Percentiles rank a stretch among this genome's conserved stretches.
phyloP scores from a whole-genome alignment of 345 rosid genomes.

The Eucalyptus shirleyi region DNA sequence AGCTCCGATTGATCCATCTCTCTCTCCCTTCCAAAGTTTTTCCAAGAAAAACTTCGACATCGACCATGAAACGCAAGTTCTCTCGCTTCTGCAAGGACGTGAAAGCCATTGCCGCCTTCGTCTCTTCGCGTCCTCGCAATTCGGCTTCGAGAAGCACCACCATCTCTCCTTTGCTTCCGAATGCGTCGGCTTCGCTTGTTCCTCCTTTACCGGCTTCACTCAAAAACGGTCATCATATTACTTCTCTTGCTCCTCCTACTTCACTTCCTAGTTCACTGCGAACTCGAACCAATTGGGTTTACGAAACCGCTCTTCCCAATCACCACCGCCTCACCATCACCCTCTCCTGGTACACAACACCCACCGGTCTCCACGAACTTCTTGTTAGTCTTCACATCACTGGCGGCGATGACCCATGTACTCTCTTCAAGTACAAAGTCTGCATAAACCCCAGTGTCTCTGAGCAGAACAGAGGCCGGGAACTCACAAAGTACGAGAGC shows the following conservation, averaged over 20 bases:
- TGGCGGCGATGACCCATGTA: neutral
- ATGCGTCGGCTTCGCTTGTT: neutral
- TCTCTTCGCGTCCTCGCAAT: too few species aligned
- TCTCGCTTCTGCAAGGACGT: too few species aligned
- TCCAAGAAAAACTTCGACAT: neutral
- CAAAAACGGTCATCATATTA: neutral
- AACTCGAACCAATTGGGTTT: neutral
- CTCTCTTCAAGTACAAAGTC: neutral
- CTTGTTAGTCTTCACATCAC: neutral
- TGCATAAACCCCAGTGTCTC: neutral
- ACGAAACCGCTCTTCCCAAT: neutral
- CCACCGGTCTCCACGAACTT: neutral
- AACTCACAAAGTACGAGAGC: neutral
- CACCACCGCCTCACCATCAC: neutral
- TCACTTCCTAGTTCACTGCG: neutral
- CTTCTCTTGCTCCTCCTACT: neutral
- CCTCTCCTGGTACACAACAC: neutral
- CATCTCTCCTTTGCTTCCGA: neutral
- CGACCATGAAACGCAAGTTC: neutral
- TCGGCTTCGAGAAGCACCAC: too few species aligned
- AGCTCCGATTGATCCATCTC: neutral
- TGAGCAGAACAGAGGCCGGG: neutral
- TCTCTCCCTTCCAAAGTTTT: neutral
- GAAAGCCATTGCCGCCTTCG: too few species aligned
- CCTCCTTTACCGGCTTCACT: neutral